These are phyloP conservation scores for Leccinum rimulosum DNA, from an alignment of 768 basidiomycete genomes.

Conservation along the genomic window DNA sequence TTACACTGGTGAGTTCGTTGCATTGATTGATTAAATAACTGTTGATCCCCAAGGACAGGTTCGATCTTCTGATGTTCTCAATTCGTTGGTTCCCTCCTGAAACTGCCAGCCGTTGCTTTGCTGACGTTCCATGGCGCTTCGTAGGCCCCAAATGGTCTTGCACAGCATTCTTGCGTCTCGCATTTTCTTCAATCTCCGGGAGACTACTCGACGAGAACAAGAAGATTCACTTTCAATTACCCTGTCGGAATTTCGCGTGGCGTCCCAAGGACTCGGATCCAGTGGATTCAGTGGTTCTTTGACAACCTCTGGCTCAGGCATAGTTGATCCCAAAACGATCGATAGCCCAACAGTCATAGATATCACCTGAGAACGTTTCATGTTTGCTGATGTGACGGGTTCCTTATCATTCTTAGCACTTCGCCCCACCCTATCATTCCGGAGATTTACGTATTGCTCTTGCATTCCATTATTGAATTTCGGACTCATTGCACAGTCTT, in stretches of 20 bases:
- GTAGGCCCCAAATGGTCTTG: slow-evolving; percentile 19
- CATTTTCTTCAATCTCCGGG: slow-evolving; percentile 24
- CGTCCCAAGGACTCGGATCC: not conserved
- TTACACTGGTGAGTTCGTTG: slow-evolving; percentile 10
- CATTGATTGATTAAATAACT: not conserved
- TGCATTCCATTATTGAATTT: too few relatives aligned
- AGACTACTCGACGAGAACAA: slow-evolving; percentile 15
- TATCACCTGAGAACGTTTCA: not conserved
- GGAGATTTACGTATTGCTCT: too few relatives aligned
- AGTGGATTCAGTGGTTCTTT: not conserved
- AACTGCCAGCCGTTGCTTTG: not conserved
- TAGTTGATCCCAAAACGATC: not conserved
- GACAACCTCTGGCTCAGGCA: not conserved
- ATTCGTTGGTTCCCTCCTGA: slow-evolving; percentile 11
- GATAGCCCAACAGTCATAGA: not conserved
- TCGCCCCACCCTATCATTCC: too few relatives aligned
- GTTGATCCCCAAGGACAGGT: slow-evolving; percentile 1
- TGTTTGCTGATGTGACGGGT: too few relatives aligned
- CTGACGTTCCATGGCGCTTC: not conserved
- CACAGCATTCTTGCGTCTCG: slow-evolving; percentile 26
- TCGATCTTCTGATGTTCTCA: slow-evolving; percentile 17
- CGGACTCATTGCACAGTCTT: too few relatives aligned
- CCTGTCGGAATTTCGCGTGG: slow-evolving; percentile 12
- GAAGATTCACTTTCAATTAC: not conserved
- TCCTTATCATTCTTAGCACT: too few relatives aligned